phyloP scores from a whole-genome alignment of 2,329 filamentous ascomycete genomes.

The Talaromyces sp. region DNA sequence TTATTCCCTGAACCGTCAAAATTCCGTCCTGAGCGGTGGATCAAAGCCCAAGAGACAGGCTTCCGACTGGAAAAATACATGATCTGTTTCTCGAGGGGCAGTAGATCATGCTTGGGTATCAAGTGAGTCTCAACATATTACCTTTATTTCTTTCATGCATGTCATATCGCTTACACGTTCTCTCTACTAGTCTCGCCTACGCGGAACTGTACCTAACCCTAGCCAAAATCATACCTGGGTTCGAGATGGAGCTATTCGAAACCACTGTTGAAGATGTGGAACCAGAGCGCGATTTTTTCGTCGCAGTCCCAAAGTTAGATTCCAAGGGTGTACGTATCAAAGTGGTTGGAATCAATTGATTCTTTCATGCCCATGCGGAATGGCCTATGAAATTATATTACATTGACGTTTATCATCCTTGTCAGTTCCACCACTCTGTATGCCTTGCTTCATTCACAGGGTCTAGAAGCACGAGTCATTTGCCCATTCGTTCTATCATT shows the following conservation, averaged over 20 bases:
- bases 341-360: not conserved
- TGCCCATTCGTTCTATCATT: not conserved
- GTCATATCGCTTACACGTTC: not conserved
- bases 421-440: not conserved
- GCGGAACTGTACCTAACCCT: slow-evolving; percentile 36
- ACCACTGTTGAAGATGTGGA: slow-evolving; percentile 34
- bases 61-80: slow-evolving; percentile 38
- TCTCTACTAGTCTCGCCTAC: slow-evolving; percentile 31
- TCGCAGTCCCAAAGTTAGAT: slow-evolving; percentile 7
- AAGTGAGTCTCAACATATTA: slow-evolving; percentile 30
- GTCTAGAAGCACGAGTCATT: not conserved
- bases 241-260: slow-evolving; percentile 34
- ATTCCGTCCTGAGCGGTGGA: slow-evolving; percentile 42
- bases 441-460: no score
- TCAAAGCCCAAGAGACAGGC: slow-evolving; percentile 32
- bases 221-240: slow-evolving; percentile 31
- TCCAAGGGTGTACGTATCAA: slow-evolving; percentile 14
- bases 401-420: not conserved
- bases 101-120: slow-evolving; percentile 50
- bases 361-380: not conserved
- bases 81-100: slow-evolving; percentile 43
- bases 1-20: slow-evolving; percentile 37
- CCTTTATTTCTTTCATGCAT: not conserved
- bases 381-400: not conserved
- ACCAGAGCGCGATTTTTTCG: slow-evolving; percentile 12